Conservation (phyloP, 768 basidiomycete genomes). For the Suillus discolor region DNA sequence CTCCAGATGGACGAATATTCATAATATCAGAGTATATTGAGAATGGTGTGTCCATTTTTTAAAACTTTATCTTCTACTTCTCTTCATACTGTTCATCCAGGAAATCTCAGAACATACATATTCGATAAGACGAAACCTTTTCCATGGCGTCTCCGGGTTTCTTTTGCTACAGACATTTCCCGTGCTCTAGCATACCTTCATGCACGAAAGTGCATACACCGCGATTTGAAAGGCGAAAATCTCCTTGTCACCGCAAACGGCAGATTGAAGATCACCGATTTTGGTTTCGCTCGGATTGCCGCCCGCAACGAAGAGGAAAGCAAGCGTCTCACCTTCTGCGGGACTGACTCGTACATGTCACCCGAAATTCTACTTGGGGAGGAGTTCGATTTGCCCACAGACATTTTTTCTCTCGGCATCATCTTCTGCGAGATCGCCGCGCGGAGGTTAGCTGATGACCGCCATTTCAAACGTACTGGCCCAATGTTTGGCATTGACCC, state of each 20-base stretch:
- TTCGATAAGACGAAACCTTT: slow-evolving; percentile 81
- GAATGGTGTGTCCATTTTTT: slow-evolving; percentile 48
- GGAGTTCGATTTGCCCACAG: slow-evolving; percentile 92
- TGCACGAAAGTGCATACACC: slow-evolving; percentile 86
- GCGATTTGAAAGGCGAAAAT: slow-evolving; percentile 97
- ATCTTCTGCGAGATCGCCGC: slow-evolving; percentile 92
- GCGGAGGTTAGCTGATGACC: slow-evolving; percentile 82
- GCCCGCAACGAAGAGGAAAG: slow-evolving; percentile 90
- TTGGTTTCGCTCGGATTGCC: slow-evolving; percentile 95
- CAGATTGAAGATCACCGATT: slow-evolving; percentile 97
- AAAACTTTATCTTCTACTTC: background rate
- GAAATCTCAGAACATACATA: slow-evolving; percentile 88
- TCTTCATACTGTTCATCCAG: slow-evolving; percentile 13
- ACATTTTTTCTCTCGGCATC: slow-evolving; percentile 92
- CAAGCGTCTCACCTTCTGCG: slow-evolving; percentile 83
- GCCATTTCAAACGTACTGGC: slow-evolving; percentile 72
- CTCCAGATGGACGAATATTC: slow-evolving; percentile 83
- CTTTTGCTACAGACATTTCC: slow-evolving; percentile 93
- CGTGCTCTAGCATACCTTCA: slow-evolving; percentile 97
- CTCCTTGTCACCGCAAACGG: slow-evolving; percentile 94
- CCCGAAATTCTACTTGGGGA: slow-evolving; percentile 92
- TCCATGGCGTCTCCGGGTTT: slow-evolving; percentile 91
- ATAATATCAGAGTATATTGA: slow-evolving; percentile 96
- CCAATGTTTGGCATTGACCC: slow-evolving; percentile 80
- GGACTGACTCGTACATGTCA: slow-evolving; percentile 96